Conservation (phyloP, 2,329 filamentous ascomycete genomes). For the Alternaria atra region DNA sequence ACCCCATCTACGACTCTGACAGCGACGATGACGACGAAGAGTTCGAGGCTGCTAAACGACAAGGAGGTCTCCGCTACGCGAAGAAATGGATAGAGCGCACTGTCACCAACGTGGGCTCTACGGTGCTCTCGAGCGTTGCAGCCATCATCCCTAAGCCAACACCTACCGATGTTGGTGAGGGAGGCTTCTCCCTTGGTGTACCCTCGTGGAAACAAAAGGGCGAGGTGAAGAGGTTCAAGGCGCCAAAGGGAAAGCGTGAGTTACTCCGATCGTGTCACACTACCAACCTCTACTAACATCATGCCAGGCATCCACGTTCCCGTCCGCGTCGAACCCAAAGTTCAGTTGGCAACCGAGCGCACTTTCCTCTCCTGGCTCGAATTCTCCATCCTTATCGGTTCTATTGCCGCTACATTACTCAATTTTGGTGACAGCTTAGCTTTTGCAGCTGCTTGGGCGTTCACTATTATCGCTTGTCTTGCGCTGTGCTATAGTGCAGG, state of each 20-base stretch:
- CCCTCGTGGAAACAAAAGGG: slow-evolving; percentile 52
- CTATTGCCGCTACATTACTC: slow-evolving; percentile 53
- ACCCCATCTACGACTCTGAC: slow-evolving; percentile 89
- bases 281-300: slow-evolving; percentile 15
- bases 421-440: slow-evolving; percentile 52
- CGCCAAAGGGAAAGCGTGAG: slow-evolving; percentile 75
- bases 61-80: slow-evolving; percentile 81
- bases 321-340: slow-evolving; percentile 94
- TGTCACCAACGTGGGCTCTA: slow-evolving; percentile 56
- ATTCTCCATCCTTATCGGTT: slow-evolving; percentile 90
- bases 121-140: slow-evolving; percentile 35
- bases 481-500: slow-evolving; percentile 84
- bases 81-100: slow-evolving; percentile 62
- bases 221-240: slow-evolving; percentile 66
- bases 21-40: slow-evolving; percentile 80
- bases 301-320: slow-evolving; percentile 84
- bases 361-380: slow-evolving; percentile 98
- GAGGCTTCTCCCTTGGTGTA: slow-evolving; percentile 55
- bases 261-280: not conserved
- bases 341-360: slow-evolving; percentile 94
- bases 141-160: slow-evolving; percentile 52
- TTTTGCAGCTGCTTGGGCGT: slow-evolving; percentile 68
- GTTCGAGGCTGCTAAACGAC: slow-evolving; percentile 77
- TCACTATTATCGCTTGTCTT: slow-evolving; percentile 81
- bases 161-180: slow-evolving; percentile 54